phyloP scores from a whole-genome alignment of 208 protist species.

The Angomonas deanei region DNA sequence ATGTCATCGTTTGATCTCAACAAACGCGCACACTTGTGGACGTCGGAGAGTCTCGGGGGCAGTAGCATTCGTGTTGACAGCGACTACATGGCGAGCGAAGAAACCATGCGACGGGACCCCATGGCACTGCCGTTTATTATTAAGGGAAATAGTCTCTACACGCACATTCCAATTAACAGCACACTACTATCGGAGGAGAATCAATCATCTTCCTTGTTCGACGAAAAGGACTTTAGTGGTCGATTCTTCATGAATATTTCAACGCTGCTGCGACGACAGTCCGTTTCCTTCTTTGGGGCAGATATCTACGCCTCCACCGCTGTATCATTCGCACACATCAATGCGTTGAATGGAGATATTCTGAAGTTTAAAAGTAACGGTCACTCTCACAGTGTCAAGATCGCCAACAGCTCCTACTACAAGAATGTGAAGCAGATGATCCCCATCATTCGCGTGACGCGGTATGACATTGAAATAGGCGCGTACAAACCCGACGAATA shows the following conservation, averaged over 20 bases:
- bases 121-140: constrained; percentile 67
- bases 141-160: constrained; percentile 57
- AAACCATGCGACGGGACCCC: constrained; percentile 20
- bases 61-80: neutral
- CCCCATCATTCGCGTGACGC: constrained; percentile 39
- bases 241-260: constrained; percentile 75
- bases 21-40: constrained; percentile 23
- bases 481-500: constrained; percentile 47
- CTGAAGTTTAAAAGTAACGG: neutral
- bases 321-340: constrained; percentile 42
- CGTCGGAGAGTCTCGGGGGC: constrained; percentile 17
- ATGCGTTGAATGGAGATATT: constrained; percentile 26
- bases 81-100: neutral
- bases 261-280: constrained; percentile 46
- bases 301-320: constrained; percentile 70
- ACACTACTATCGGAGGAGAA: no score
- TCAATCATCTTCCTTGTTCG: no score
- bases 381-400: neutral
- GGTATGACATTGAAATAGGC: constrained; percentile 54
- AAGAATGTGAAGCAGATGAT: neutral
- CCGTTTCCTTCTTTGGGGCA: constrained; percentile 30
- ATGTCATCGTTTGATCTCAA: constrained; percentile 40
- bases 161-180: constrained; percentile 21
- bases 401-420: neutral
- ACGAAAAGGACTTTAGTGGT: constrained; percentile 13